These are phyloP conservation scores for Vitis hybrid DNA, from an alignment of 177 flowering plant genomes.

Conservation along the genomic window DNA sequence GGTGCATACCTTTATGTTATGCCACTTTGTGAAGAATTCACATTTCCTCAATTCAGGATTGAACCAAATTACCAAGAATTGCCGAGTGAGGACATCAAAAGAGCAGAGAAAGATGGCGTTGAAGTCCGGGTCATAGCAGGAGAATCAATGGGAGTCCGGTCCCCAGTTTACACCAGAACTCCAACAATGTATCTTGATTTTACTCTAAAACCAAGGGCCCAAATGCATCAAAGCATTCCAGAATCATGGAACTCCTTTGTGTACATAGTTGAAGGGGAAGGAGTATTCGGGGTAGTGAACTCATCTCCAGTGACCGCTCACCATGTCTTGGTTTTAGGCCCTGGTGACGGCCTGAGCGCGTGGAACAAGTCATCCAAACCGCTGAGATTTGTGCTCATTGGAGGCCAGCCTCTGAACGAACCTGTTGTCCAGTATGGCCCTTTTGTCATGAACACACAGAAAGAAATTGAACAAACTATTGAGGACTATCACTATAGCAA, in stretches of 20 bases:
- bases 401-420: constrained; percentile 76
- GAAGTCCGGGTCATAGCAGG: constrained; percentile 81
- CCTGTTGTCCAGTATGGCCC: constrained; percentile 79
- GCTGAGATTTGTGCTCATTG: constrained; percentile 61
- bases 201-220: constrained; percentile 60
- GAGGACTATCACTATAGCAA: constrained; percentile 48
- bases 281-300: constrained; percentile 48
- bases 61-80: constrained; percentile 81
- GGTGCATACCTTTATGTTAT: not conserved
- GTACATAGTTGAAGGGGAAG: constrained; percentile 81
- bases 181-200: constrained; percentile 90
- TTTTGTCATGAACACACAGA: constrained; percentile 79
- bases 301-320: constrained; percentile 54
- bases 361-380: constrained; percentile 67
- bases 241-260: constrained; percentile 74
- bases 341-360: constrained; percentile 68
- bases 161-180: constrained; percentile 77
- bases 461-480: constrained; percentile 55
- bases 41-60: constrained; percentile 43
- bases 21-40: not conserved
- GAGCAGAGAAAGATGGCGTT: constrained; percentile 71
- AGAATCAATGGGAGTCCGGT: constrained; percentile 70
- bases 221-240: constrained; percentile 62
- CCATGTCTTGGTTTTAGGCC: constrained; percentile 59
- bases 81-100: constrained; percentile 42